Evolutionary conservation across 2,329 filamentous ascomycete species (phyloP).

Genomic region (Kalmusia sp.): DNA sequence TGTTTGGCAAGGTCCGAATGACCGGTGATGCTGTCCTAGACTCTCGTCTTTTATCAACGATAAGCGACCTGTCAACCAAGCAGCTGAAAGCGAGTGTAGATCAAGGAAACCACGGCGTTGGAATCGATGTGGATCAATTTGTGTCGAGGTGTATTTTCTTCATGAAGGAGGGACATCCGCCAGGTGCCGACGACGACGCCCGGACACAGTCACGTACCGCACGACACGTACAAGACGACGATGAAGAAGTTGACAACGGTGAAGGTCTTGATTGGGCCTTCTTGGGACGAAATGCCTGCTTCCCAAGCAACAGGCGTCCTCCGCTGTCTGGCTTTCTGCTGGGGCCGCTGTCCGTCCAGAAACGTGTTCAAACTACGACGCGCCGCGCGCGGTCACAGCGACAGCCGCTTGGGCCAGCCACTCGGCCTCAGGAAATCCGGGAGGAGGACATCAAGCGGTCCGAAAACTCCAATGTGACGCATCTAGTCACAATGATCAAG

Average conservation of each 20-base stretch:
- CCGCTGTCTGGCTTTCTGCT: slow-evolving; percentile 83
- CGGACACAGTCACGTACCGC: slow-evolving; percentile 60
- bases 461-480: slow-evolving; percentile 81
- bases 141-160: slow-evolving; percentile 87
- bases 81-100: slow-evolving; percentile 74
- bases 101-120: slow-evolving; percentile 74
- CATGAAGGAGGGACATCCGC: slow-evolving; percentile 71
- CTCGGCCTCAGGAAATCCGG: slow-evolving; percentile 77
- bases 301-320: slow-evolving; percentile 76
- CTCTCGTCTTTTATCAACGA: slow-evolving; percentile 81
- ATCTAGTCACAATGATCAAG: slow-evolving; percentile 78
- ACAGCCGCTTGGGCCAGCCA: slow-evolving; percentile 71
- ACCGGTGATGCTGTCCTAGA: slow-evolving; percentile 91
- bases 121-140: slow-evolving; percentile 89
- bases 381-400: slow-evolving; percentile 74
- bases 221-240: slow-evolving; percentile 59
- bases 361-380: slow-evolving; percentile 74
- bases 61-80: slow-evolving; percentile 80
- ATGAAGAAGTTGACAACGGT: slow-evolving; percentile 69
- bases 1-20: slow-evolving; percentile 77
- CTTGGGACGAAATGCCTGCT: slow-evolving; percentile 78
- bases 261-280: slow-evolving; percentile 84
- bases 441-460: slow-evolving; percentile 75
- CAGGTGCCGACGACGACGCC: slow-evolving; percentile 55
- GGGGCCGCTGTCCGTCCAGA: slow-evolving; percentile 87